Evolutionary conservation across 1,139 yeast species (phyloP), one percentile per base, ranked within the genome.

Genomic region (Debaryomyces udenii): DNA sequence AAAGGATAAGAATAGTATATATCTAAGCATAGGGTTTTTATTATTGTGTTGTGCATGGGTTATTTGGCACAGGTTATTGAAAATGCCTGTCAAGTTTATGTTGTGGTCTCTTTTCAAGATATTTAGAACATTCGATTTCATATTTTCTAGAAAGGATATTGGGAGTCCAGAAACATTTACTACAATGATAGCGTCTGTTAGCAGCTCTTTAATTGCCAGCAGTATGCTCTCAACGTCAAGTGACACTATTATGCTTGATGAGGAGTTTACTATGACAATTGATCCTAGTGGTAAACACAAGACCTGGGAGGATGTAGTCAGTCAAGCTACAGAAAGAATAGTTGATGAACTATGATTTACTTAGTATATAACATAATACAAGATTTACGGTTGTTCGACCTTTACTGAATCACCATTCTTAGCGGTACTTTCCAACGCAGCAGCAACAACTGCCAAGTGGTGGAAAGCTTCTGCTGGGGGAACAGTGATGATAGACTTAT

Each of bases 401-500:
- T 62, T 62, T 24, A 83, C 83, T 31, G 76, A 64, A 41, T 68
- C 63, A 50, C 96, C 96, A 41, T 72, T 69, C 37, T 74, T 66
- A 32, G 73, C 60, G 30, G 90, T 78, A 44, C 94, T 83, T 48
- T 85, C 83, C 35, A 91, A 65, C 47, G 88, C 86, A 31, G 96
- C 97, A 41, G 80, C 94, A 44, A 91, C 80, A 52, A 88, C 78
- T 7, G 96, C 96, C 63, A 90, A 80, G 62, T 91, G 97, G 64
- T 90, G 96, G 81, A 86, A 90, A 9, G 95, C 90, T 47, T 72
- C 76, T 48, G 78, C 82, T 16, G 96, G 95, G 13, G 82, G 73
- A 28, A 83, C 78, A 31, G 64, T 67, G 39, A 87, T 64, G 42
- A 76, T 51, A 2, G 73, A 60, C 64, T 85, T 86, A 61, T 88